Conservation (phyloP, 257 asterid genomes). For the Fraxinus anomala region DNA sequence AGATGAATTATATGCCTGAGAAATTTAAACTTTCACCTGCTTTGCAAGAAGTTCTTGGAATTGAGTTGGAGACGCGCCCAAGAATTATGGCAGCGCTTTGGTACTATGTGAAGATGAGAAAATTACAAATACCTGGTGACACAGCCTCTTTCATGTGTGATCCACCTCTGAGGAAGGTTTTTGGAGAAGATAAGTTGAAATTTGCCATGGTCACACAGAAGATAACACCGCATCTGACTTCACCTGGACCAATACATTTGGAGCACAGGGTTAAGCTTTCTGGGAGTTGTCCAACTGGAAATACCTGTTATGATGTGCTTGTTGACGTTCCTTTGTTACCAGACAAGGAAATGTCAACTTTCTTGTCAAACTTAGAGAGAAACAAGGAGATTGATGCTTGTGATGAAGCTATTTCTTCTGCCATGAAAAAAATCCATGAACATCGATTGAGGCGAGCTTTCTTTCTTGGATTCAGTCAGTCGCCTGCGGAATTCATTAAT, state of each 20-base stretch:
- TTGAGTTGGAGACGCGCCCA: conserved; percentile 81
- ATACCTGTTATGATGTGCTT: conserved; percentile 73
- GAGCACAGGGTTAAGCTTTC: conserved; percentile 87
- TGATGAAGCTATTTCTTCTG: conserved; percentile 68
- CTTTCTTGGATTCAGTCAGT: conserved; percentile 89
- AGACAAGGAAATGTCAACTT: conserved; percentile 54
- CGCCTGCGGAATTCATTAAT: conserved; percentile 86
- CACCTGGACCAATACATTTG: conserved; percentile 83
- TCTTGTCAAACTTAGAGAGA: conserved; percentile 55
- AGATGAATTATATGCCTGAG: conserved; percentile 78
- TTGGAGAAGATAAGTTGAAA: conserved; percentile 89
- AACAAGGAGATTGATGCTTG: conserved; percentile 61
- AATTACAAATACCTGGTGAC: conserved; percentile 70
- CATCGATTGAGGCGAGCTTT: conserved; percentile 66
- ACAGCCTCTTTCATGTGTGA: conserved; percentile 75
- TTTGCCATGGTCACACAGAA: conserved; percentile 70
- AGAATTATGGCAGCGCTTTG: conserved; percentile 72
- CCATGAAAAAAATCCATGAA: conserved; percentile 67
- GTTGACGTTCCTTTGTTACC: conserved; percentile 68
- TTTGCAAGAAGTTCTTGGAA: conserved; percentile 76
- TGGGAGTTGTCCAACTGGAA: conserved; percentile 70
- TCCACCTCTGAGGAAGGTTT: conserved; percentile 66
- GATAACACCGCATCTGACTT: conserved; percentile 63
- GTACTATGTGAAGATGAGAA: conserved; percentile 69
- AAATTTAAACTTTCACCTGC: conserved; percentile 73